Base-by-base conservation (phyloP, 202 grass and related monocot species). In the Musa balbisiana region DNA sequence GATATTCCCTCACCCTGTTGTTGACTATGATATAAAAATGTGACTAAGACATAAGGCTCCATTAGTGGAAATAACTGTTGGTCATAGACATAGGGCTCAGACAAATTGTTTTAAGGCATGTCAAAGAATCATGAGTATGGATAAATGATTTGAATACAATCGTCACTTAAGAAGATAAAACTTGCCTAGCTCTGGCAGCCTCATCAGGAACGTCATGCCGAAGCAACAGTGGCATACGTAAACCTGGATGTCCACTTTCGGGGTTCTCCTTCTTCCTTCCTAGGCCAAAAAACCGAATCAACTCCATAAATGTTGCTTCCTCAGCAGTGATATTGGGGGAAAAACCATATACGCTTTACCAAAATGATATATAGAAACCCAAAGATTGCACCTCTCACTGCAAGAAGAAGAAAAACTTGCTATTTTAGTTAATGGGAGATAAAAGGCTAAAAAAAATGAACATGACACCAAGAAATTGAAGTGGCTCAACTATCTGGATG, bases 291-390 rank as follows among this genome's bases (percentile, higher is more conserved):
- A 96, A 96, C 27, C 85, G 84, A 76, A 92, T 74, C 0, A 96
- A 90, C 77, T 96, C 92, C 77, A 89, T 87, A 74, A 27, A 92
- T 49, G 92, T 96, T 11, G 92, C 92, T 87, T 96, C 92, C 74
- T 92, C 92, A 25, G 89, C 92, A 82, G 88, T 96, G 78, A 96
- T 92, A 81, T 96, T 90, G 3, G 52, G 92, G 92, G 80, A 90
- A 96, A 87, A 92, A 92, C 92, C 92, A 96, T 64, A 96, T 85
- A 20, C 92, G 87, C 79, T 96, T 96, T 29, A 89, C 92, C 80
- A 96, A 76, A 73, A 96, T 83, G 73, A 96, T 87, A 87, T 85
- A 96, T 4, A 96, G 56, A 55, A 87, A 49, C 56, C 89, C 92
- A 77, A 96, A 96, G 73, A 96, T 87, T 74, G 84, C 82, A 80